Percentiles rank a stretch among this genome's conserved stretches.
Conservation (phyloP, 2,329 filamentous ascomycete species). For the Phialemonium atrogriseum region DNA sequence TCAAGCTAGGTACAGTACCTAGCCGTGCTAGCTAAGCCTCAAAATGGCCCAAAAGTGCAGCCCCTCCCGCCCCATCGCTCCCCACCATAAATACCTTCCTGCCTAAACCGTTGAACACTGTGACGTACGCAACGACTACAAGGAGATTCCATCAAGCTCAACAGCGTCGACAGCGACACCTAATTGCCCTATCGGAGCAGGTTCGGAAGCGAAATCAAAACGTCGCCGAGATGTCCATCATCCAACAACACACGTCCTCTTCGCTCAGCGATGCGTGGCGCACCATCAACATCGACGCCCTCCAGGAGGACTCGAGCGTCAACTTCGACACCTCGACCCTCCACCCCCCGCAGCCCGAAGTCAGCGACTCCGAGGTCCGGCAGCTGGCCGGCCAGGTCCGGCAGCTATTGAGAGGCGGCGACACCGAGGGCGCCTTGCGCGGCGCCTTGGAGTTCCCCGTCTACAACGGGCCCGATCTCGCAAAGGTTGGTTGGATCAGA, state of each 20-base stretch:
- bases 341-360: conserved; percentile 65
- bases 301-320: conserved; percentile 79
- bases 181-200: background rate
- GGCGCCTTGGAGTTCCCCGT: conserved; percentile 80
- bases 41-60: too few relatives aligned
- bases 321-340: conserved; percentile 90
- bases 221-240: conserved; percentile 49
- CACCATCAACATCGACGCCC: conserved; percentile 88
- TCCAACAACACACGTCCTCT: conserved; percentile 54
- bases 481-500: conserved; percentile 48
- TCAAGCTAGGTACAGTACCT: too few relatives aligned
- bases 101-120: too few relatives aligned
- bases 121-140: too few relatives aligned
- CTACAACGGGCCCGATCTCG: conserved; percentile 51
- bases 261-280: conserved; percentile 62
- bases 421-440: conserved; percentile 77
- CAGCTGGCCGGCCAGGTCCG: conserved; percentile 72
- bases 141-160: too few relatives aligned
- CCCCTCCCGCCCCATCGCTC: too few relatives aligned
- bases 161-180: background rate
- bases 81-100: too few relatives aligned
- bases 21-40: too few relatives aligned
- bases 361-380: conserved; percentile 70
- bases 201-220: background rate
- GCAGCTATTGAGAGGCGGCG: conserved; percentile 78